phyloP scores from a whole-genome alignment of 345 rosid species.

The Orychophragmus violaceus region DNA sequence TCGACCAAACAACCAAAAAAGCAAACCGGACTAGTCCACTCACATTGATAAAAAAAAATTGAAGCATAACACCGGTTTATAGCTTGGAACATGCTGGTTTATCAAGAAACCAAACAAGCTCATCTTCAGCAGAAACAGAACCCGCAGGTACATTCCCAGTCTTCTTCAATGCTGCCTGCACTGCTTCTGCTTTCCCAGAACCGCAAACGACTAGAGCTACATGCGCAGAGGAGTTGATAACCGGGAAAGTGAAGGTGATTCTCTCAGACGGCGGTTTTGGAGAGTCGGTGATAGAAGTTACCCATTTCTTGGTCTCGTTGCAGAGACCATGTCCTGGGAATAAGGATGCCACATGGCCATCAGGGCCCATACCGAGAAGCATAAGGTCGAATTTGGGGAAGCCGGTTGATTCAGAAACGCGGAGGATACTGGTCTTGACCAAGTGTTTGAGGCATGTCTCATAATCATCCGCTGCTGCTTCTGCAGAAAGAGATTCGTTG shows the following conservation, averaged over 20 bases:
- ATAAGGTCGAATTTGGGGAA: slow-evolving; percentile 78
- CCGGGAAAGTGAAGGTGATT: slow-evolving; percentile 81
- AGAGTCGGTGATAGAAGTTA: slow-evolving; percentile 60
- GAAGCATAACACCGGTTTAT: not conserved
- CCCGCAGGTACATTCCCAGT: slow-evolving; percentile 49
- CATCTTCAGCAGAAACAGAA: slow-evolving; percentile 62
- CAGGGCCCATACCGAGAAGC: slow-evolving; percentile 92
- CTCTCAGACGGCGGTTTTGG: slow-evolving; percentile 88
- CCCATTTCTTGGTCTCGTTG: slow-evolving; percentile 70
- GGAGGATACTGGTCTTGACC: slow-evolving; percentile 36
- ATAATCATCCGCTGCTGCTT: slow-evolving; percentile 86
- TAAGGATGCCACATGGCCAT: slow-evolving; percentile 80
- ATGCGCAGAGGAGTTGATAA: slow-evolving; percentile 68
- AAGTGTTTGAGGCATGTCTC: slow-evolving; percentile 65
- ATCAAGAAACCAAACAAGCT: slow-evolving; percentile 81
- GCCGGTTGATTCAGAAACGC: slow-evolving; percentile 43
- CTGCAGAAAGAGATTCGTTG: slow-evolving; percentile 66
- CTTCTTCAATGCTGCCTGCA: slow-evolving; percentile 44
- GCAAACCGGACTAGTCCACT: slow-evolving; percentile 5
- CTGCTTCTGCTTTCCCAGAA: slow-evolving; percentile 55
- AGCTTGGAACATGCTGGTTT: slow-evolving; percentile 76
- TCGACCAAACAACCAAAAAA: slow-evolving; percentile 1
- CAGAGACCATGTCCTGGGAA: slow-evolving; percentile 74
- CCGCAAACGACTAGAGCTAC: slow-evolving; percentile 73
- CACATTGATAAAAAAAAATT: not conserved